Base-by-base conservation (phyloP, 495 filamentous ascomycete species). In the Geoglossum glabrum region DNA sequence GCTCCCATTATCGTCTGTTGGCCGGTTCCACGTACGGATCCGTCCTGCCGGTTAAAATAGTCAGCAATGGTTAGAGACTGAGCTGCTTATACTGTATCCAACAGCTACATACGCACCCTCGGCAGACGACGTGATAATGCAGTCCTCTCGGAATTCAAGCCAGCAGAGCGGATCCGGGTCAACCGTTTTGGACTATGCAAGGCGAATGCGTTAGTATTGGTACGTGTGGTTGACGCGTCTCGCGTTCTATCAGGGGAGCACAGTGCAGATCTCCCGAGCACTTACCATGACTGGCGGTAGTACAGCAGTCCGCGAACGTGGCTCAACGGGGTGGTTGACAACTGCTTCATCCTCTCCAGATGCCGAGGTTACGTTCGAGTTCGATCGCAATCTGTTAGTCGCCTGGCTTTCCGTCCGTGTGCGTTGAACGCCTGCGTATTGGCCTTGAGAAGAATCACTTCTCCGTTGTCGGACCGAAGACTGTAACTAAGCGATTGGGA, bases 281-380 rank as follows among this genome's bases (percentile, higher is more conserved):
- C 75, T 61, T 71, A 87, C 84, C 80, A 96, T 83, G 23, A 98
- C 87, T 50, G 92, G 92, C n/a, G 93, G 92, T 52, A 98, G 68
- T 65, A 93, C 80, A 9, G 92, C 86, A 40, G 85, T 90, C 54
- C 79, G 76, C 43, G 86, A 76, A 60, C 86, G 74, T 6, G 87
- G 79, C 68, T 93, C 85, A 8, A 95, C 87, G 2, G 82, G 76
- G 70, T 95, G 90, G 60, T 81, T 73, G 43, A 84, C 70, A 21
- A 76, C 69, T 56, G 74, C 68, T 10, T 72, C 66, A 49, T 66
- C 62, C 59, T 70, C 69, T 58, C 70, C 67, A 55, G 65, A 67
- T 63, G 80, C 8, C 0, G 57, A 55, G 31, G 47, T 70, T 50
- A 84, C 62, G 70, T 79, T 76, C 17, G 80, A 80, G 70, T 83